phyloP scores from a whole-genome alignment of 345 rosid species.

The Pistacia integerrima region DNA sequence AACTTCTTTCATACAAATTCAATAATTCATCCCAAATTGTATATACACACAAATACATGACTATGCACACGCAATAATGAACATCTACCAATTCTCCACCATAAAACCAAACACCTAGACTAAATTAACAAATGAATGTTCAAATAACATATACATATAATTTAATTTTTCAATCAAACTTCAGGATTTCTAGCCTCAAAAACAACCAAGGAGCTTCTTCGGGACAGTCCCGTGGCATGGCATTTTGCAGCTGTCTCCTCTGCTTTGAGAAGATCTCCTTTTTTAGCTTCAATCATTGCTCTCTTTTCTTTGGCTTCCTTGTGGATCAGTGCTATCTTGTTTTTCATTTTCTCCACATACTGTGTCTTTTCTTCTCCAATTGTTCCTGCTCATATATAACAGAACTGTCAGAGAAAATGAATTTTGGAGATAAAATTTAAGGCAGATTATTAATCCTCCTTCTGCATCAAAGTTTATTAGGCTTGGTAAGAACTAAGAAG shows the following conservation, averaged over 20 bases:
- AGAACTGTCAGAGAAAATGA: neutral
- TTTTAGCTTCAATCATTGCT: slow-evolving; percentile 76
- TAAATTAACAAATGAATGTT: slow-evolving; percentile 30
- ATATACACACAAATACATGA: slow-evolving; percentile 26
- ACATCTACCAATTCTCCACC: slow-evolving; percentile 14
- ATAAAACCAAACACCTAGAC: slow-evolving; percentile 17
- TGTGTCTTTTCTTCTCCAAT: slow-evolving; percentile 76
- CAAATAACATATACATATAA: slow-evolving; percentile 23
- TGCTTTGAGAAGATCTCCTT: slow-evolving; percentile 76
- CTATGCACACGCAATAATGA: slow-evolving; percentile 17
- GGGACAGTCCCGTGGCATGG: slow-evolving; percentile 80
- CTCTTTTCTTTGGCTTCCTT: slow-evolving; percentile 83
- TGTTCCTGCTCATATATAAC: slow-evolving; percentile 51
- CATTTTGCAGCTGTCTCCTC: slow-evolving; percentile 85
- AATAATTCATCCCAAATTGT: slow-evolving; percentile 16
- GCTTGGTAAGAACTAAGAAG: neutral
- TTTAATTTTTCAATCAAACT: neutral
- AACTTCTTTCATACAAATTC: slow-evolving; percentile 26
- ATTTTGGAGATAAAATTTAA: neutral
- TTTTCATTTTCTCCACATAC: slow-evolving; percentile 79
- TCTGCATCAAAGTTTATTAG: neutral
- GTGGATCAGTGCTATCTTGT: slow-evolving; percentile 73
- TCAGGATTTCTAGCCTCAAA: slow-evolving; percentile 25
- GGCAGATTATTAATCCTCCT: neutral
- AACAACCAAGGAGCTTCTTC: slow-evolving; percentile 59